Base-by-base conservation (phyloP, 169 alveolate genomes). In the Hammondia hammondi region DNA sequence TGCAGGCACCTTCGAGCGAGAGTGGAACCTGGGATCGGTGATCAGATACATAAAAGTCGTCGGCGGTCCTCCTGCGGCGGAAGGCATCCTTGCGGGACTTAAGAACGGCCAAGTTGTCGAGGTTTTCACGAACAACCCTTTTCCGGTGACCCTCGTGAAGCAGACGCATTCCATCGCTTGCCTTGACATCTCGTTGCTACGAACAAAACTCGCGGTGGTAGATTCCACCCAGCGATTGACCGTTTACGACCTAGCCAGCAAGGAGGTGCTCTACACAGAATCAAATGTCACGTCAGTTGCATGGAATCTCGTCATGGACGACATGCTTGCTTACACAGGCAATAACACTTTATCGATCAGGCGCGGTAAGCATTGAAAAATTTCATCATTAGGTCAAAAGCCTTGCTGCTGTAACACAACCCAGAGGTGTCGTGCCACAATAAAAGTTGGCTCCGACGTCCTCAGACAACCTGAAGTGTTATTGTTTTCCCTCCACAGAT, bases 31-130 rank as follows among this genome's bases (percentile, higher is more conserved):
- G 61, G 98, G 98, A 61, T 96, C 99, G 21, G 95, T 95, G 92
- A 96, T 98, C 92, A 97, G 97, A 7, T 95, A 93, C 85, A 95
- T 98, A 14, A 96, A 98, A 94, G 98, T 97, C 29, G 96, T 97
- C 48, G 99, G 99, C 27, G 99, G 99, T 21, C 98, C 98, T 0
- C 98, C 98, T 17, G 97, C 97, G 93, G 96, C 98, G 72, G 99
- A 98, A 97, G 98, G 99, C 45, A 93, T 98, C 88, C 92, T 98
- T 21, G 98, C 98, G 29, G 99, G 99, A 2, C 94, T 98, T n/a
- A 97, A 97, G 94, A 97, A 97, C 88, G 99, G 99, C 73, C 97
- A 97, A 81, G 89, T 98, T 72, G 95, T 97, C 93, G 98, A 98
- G 93, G 95, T 98, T 35, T 98, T 97, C 95, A 96, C 98, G 71